Evolutionary conservation across 73 alveolate genomes (phyloP), one percentile per base, ranked within the genome.

Genomic region (Halteria grandinella): DNA sequence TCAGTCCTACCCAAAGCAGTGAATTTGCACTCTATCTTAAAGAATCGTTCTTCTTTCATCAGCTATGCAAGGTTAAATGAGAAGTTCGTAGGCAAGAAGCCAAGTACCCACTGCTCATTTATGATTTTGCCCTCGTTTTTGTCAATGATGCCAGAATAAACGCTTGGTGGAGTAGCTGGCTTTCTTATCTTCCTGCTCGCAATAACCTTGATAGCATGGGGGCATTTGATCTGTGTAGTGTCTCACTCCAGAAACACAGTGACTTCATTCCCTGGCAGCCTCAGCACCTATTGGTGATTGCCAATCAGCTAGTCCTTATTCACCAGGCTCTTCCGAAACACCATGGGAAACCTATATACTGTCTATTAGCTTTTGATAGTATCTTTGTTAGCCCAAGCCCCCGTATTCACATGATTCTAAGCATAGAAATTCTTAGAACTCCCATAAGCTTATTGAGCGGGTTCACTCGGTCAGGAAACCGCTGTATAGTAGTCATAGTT

Each of bases 281-380:
- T 37, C 34, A 45, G 32, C 10, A 66, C 23, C 28, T 44, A 18
- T 3, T 11, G 5, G 29, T 66, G 63, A 66, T 66, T 66, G 4
- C 11, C 1, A 12, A 45, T 57, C 43, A 14, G 47, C 17, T 44
- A 24, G 39, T 66, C 45, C 47, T 36, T 66, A 25, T 66, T 25
- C 6, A 66, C 50, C 8, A 66, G 43, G 17, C 32, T 47, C 32
- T 47, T 37, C 29, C 80, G 20, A 27, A 66, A 66, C 7, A 66
- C 80, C 80, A 66, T 66, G 15, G 80, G 80, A 31, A 66, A 66
- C 23, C 80, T 66, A 20, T 44, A 66, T 18, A 66, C 18, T 6
- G 47, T 36, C 15, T 39, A 10, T 39, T 39, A n/a, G n/a, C n/a
- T n/a, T n/a, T n/a, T n/a, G n/a, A n/a, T n/a, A n/a, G n/a, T n/a